Base-by-base conservation (phyloP, 495 filamentous ascomycete species). In the Penicillium argentinense region DNA sequence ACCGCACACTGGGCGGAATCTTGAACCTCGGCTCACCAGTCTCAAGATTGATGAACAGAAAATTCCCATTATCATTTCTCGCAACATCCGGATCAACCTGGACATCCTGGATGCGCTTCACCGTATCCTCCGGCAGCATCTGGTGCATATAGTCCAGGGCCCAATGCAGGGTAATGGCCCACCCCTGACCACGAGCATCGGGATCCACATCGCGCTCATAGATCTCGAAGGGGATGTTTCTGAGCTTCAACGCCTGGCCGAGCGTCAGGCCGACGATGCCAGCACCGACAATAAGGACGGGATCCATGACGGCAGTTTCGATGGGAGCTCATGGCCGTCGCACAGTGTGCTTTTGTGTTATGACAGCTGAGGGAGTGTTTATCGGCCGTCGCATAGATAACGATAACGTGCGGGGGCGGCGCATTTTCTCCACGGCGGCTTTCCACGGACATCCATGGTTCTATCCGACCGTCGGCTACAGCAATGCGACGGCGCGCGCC, bases 111-210 rank as follows among this genome's bases (percentile, higher is more conserved):
- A 83, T 66, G 0, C 66, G 63, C 2, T 45, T 45, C 3, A 78
- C 45, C 11, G 77, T 60, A 6, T 74, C 56, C 9, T 70, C 56
- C 0, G 78, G 77, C 13, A 83, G 63, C 32, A 82, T 60, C 16
- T 68, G 45, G 2, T 66, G 59, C 47, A 84, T 62, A n/a, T 69
- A 71, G 4, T 73, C 57, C 6, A 81, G 61, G 6, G 74, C 73
- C 76, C 77, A 82, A 57, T 83, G 79, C 17, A 84, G 65, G 0
- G 81, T 82, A 24, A 84, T 71, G 13, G 75, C 79, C 79, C 78
- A 84, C 12, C 80, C 80, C 39, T 72, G 70, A 4, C 59, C 63
- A 8, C 80, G 71, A 14, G 66, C 56, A 12, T 56, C 45, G 24
- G 68, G 60, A 19, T 49, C 51, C 3, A 57, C 46, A 58, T 84